These are phyloP conservation scores for Populus tremula DNA, from an alignment of 345 rosid genomes.

Conservation along the genomic window DNA sequence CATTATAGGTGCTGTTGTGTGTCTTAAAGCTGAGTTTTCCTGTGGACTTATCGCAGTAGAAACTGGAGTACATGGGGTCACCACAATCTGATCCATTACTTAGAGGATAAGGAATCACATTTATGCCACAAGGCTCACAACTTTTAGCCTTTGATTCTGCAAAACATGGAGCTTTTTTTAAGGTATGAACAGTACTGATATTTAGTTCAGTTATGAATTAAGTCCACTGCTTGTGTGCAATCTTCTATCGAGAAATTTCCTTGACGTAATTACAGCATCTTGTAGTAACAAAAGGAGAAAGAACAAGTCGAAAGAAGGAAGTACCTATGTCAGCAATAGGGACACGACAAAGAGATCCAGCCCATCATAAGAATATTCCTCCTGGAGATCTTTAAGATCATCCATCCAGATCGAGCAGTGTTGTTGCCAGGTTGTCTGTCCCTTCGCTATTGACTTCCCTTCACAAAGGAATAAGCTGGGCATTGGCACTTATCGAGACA, in stretches of 20 bases:
- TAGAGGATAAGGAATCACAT: slow-evolving; percentile 57
- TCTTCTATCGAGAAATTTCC: background rate
- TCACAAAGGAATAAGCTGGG: slow-evolving; percentile 25
- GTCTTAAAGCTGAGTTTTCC: slow-evolving; percentile 44
- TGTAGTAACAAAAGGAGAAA: background rate
- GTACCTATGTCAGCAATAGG: slow-evolving; percentile 49
- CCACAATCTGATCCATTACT: slow-evolving; percentile 59
- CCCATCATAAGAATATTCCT: slow-evolving; percentile 34
- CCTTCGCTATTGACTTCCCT: background rate
- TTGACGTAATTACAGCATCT: too few relatives aligned
- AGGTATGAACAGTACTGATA: background rate
- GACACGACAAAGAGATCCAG: slow-evolving; percentile 42
- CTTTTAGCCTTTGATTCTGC: slow-evolving; percentile 44
- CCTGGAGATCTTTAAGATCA: slow-evolving; percentile 51
- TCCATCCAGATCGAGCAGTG: slow-evolving; percentile 57
- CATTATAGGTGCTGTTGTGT: slow-evolving; percentile 28
- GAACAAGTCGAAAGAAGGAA: background rate
- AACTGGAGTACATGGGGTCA: slow-evolving; percentile 49
- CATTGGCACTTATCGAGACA: slow-evolving; percentile 13
- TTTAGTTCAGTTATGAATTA: background rate
- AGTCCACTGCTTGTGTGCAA: background rate
- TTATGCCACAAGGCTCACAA: slow-evolving; percentile 52
- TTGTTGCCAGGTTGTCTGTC: background rate
- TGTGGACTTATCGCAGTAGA: slow-evolving; percentile 44
- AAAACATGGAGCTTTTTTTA: background rate